Evolutionary conservation across 202 grass and related monocot genomes (phyloP), one percentile per base, ranked within the genome.

Genomic region (Schoenoplectus tabernaemontani): DNA sequence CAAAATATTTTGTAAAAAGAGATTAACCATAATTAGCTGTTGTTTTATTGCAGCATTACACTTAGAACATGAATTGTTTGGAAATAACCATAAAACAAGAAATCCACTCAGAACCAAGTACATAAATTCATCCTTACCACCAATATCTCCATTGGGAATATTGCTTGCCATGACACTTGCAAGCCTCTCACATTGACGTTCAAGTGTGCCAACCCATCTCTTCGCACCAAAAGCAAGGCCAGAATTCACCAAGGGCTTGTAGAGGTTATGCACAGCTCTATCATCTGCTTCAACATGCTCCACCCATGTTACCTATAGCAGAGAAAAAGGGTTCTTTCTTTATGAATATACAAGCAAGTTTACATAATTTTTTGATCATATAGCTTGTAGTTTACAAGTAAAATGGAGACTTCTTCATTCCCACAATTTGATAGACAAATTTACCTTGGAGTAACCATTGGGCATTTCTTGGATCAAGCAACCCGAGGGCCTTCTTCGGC

Each of bases 201-300:
- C 85, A 79, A 98, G 72, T 1, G 88, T 92, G 1, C 83, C 47
- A 7, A 90, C 85, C 91, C 96, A 98, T 11, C 96, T 85, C 79
- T 84, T 91, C 0, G 96, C 90, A 1, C 96, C 91, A 30, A 98
- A 98, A 4, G 91, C 91, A 7, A 88, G 59, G 15, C 96, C 89
- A 7, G 91, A 98, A 71, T 86, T 86, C 10, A 95, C 91, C 60
- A 98, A 65, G 0, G 91, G 89, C 22, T 87, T 92, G 96, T 95
- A 98, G 9, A 98, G 82, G 46, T 92, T 82, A 47, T 95, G 91
- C 36, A 95, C 90, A 77, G 85, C 85, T 3, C 78, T 61, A 6
- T 92, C 96, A 34, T 87, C 88, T 1, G 85, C 85, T 57, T 98
- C 96, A 33, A 87, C 90, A 46, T 98, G 96, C 83, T 98, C 96